Evolutionary conservation across 2,329 filamentous ascomycete genomes (phyloP), one percentile per base, ranked within the genome.

Genomic region (Aureobasidium lini): DNA sequence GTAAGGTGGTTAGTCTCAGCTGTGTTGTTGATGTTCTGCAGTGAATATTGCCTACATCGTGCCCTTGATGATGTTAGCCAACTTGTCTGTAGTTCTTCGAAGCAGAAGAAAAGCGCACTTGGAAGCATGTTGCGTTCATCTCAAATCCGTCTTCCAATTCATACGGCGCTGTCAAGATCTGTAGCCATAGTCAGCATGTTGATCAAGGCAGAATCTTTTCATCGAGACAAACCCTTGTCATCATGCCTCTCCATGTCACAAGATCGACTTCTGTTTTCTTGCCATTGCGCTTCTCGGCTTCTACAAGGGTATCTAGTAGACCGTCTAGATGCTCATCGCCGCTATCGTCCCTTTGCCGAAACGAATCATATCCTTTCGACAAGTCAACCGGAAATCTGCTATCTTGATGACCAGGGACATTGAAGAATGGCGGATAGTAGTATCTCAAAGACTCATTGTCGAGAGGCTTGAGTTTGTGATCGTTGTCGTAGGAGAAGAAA

Each of bases 201-300:
- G 2, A n/a, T 16, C 1, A 18, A 52, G 10, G 59, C 31, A 5
- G 16, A 31, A 9, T 6, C n/a, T 15, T 32, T 1, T 6, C 10
- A 23, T 6, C 4, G 7, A 29, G n/a, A 50, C 56, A 37, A 2
- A 92, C 90, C 81, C 96, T 99, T 63, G 94, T 97, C 87, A 99
- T 92, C 90, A 97, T 96, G 39, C 94, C 94, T 68, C 94, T 81
- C 93, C 93, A 99, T 1, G 93, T 97, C 54, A 97, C 81, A 47
- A 97, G 72, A 66, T 95, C 85, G 2, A 88, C 87, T 62, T 91
- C 85, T 34, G 87, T 85, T 68, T 81, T 86, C 67, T 83, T 79
- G 2, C 83, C 81, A 0, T 81, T 83, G 64, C 84, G 79, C 70
- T 85, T 79, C 73, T 97, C 94, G 64, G 89, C 79, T 29, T 82